Base-by-base conservation (phyloP, 306 rosid genomes). In the Cajanus cajan region DNA sequence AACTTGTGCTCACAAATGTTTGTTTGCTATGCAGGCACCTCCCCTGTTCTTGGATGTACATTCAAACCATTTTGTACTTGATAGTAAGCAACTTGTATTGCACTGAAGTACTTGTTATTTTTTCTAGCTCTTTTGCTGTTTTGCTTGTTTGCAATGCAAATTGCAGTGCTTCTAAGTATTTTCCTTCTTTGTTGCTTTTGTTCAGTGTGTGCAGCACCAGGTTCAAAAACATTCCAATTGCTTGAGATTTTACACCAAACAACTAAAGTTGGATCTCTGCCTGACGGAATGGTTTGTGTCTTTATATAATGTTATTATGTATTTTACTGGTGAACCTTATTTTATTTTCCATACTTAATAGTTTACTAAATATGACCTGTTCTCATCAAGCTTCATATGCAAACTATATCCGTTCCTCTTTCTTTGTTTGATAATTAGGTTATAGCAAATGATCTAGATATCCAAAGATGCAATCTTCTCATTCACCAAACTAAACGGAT, bases 181-280 rank as follows among this genome's bases (percentile, higher is more conserved):
- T 51, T 50, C 0, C 24, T 33, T 59, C 36, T 68, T 55, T 48
- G 21, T 48, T 57, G 34, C 77, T 71, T 83, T 75, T 85, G 22
- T 54, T 73, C 88, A 94, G 98, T 94, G 97, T 94, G 98, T 79
- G 98, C 98, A 65, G 98, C 98, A 48, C 98, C 97, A 6, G 98
- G 98, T 84, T 94, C 98, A 2, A 94, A 94, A 92, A 94, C 98
- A 76, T 94, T 94, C 82, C 98, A 94, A 78, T 78, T 94, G 88
- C 97, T 94, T 73, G 98, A 94, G 92, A 86, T 88, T 78, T 82
- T 94, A 43, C 90, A 94, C 83, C 87, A 11, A 59, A 86, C 98
- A 74, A 71, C 83, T 71, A 86, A 90, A 82, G 83, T 92, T 1
- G 95, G 97, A 81, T 78, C 62, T 13, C 86, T 92, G 37, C 98